phyloP scores from a whole-genome alignment of 495 filamentous ascomycete species.

The Talaromyces ruber region DNA sequence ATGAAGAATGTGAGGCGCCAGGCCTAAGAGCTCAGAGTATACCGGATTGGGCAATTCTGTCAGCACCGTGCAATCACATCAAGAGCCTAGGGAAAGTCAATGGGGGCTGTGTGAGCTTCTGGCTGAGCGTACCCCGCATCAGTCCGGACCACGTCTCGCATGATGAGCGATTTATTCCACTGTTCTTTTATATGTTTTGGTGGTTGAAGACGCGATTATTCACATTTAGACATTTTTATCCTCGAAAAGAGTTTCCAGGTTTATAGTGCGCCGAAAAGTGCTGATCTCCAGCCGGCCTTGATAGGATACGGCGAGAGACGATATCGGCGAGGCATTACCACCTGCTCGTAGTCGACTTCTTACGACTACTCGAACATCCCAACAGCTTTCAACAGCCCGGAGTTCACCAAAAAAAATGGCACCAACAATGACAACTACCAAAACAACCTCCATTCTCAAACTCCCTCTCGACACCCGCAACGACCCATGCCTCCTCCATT shows the following conservation, averaged over 20 bases:
- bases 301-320: background rate
- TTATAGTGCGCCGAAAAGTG: background rate
- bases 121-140: background rate
- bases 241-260: background rate
- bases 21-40: background rate
- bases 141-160: background rate
- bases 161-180: conserved; percentile 1
- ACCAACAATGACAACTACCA: conserved; percentile 3
- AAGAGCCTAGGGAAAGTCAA: background rate
- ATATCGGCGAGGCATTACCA: background rate
- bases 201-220: background rate
- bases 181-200: background rate
- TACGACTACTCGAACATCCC: background rate
- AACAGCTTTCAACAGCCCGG: background rate
- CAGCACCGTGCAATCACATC: background rate
- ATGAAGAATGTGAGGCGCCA: background rate
- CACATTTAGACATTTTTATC: background rate
- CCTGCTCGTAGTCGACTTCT: background rate
- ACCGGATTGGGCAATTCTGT: background rate
- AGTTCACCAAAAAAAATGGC: background rate
- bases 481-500: background rate
- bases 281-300: background rate
- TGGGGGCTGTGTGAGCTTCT: background rate
- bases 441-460: background rate
- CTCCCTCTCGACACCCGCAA: conserved; percentile 4